A percentile compares a stretch with the other conserved stretches of the same genome.
Evolutionary conservation across 306 rosid genomes (phyloP).

Genomic region (Acmispon strigosus): DNA sequence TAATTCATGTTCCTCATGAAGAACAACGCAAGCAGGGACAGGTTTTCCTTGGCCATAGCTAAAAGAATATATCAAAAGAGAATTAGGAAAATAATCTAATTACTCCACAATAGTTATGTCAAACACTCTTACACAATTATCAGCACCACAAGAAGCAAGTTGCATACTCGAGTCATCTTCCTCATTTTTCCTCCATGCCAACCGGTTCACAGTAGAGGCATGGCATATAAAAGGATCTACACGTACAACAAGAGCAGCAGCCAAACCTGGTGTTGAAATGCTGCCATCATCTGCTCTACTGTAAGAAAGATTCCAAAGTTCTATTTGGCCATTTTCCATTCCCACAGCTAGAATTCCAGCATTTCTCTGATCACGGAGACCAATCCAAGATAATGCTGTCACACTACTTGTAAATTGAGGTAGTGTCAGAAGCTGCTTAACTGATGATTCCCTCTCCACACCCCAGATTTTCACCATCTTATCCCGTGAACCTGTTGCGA

Average conservation of each 20-base stretch:
- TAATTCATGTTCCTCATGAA: background rate
- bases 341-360: slow-evolving; percentile 74
- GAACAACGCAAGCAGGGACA: background rate
- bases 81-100: background rate
- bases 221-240: slow-evolving; percentile 67
- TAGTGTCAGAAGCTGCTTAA: slow-evolving; percentile 47
- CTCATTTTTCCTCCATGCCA: slow-evolving; percentile 59
- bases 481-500: slow-evolving; percentile 92
- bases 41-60: background rate
- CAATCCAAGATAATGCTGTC: slow-evolving; percentile 74
- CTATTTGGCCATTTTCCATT: slow-evolving; percentile 86
- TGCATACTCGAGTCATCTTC: slow-evolving; percentile 45
- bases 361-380: slow-evolving; percentile 23
- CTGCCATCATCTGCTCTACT: slow-evolving; percentile 37
- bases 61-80: background rate
- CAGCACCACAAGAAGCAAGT: slow-evolving; percentile 93
- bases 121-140: slow-evolving; percentile 80
- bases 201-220: slow-evolving; percentile 64
- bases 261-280: slow-evolving; percentile 21
- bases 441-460: slow-evolving; percentile 37
- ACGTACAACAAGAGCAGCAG: slow-evolving; percentile 29
- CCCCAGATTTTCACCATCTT: slow-evolving; percentile 84
- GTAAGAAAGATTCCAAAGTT: slow-evolving; percentile 63
- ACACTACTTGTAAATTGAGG: slow-evolving; percentile 66
- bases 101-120: slow-evolving; percentile 36